A percentile compares a stretch with the other conserved stretches of the same genome.
Evolutionary conservation across 208 protist species (phyloP).

Genomic region (Vickermania ingenoplastis): DNA sequence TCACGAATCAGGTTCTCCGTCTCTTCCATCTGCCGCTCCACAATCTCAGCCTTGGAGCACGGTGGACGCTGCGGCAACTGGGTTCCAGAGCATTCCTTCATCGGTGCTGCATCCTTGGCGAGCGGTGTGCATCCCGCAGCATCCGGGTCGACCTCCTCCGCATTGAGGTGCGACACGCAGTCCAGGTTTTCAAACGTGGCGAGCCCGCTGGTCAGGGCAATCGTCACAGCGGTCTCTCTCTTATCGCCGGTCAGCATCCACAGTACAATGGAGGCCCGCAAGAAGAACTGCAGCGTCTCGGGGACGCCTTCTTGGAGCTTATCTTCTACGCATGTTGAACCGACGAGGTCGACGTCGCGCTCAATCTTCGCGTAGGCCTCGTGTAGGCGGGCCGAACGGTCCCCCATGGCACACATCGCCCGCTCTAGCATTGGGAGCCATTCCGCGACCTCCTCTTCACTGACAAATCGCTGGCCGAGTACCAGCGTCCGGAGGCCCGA

Average conservation of each 20-base stretch:
- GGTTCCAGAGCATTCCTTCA: background rate
- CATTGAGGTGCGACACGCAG: background rate
- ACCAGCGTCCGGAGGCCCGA: constrained; percentile 71
- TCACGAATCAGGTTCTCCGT: constrained; percentile 3
- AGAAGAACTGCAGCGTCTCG: constrained; percentile 86
- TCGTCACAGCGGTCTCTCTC: constrained; percentile 95
- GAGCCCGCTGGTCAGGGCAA: constrained; percentile 70
- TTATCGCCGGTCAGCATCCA: constrained; percentile 99
- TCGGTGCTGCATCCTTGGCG: background rate
- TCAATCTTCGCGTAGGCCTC: constrained; percentile 73
- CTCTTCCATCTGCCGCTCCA: constrained; percentile 9
- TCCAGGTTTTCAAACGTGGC: constrained; percentile 13
- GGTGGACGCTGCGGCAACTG: background rate
- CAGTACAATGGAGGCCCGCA: constrained; percentile 83
- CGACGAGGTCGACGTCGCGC: constrained; percentile 76
- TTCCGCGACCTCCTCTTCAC: constrained; percentile 34
- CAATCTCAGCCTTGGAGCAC: background rate
- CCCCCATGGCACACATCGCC: constrained; percentile 41
- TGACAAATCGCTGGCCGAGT: constrained; percentile 44
- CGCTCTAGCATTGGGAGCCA: constrained; percentile 59
- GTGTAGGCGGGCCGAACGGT: constrained; percentile 46
- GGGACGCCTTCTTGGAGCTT: constrained; percentile 92
- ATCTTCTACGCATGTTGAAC: constrained; percentile 93
- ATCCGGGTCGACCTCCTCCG: background rate
- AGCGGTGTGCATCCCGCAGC: background rate